Base-by-base conservation (phyloP, 345 rosid genomes). In the Kernera saxatilis region DNA sequence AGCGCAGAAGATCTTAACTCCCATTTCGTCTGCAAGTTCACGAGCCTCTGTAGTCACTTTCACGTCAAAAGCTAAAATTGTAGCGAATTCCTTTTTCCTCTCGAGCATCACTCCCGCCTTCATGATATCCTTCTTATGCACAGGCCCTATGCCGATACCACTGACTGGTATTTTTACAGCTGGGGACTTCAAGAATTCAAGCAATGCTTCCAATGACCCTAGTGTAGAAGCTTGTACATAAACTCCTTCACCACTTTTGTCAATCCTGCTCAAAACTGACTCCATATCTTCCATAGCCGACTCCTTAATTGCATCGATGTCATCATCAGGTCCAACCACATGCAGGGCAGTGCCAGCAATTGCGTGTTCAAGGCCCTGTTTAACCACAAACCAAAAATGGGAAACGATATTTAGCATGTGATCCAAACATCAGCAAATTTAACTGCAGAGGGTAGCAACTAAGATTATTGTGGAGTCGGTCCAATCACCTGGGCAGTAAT, bases 31-130 rank as follows among this genome's bases (percentile, higher is more conserved):
- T 43, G 97, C 83, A 40, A 94, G 87, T 58, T 94, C 96, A 43
- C 91, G 85, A 68, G 96, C 95, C 76, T 94, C 99, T 4, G 91
- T 87, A 30, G 97, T 89, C 67, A 89, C 91, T 84, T 84, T 87
- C 74, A 93, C 97, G 64, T 93, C 98, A 79, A 93, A 93, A 44
- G 97, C 98, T 88, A 93, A 82, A 43, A 93, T 86, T 26, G 97
- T 86, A 61, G 96, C 97, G 73, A 40, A 91, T 82, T 89, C 97
- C 77, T 88, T 93, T 76, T 86, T 91, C 89, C 80, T 93, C 80
- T 87, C 98, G 19, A 91, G 94, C 98, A 94, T 94, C 8, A 82
- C 95, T 70, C 95, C 83, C 18, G 99, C 97, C 77, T 82, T 94
- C 97, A 89, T 88, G 66, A 94, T 87, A 56, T 94, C 96, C 76